phyloP scores from a whole-genome alignment of 2,329 filamentous ascomycete species.

The Diaporthe amygdali region DNA sequence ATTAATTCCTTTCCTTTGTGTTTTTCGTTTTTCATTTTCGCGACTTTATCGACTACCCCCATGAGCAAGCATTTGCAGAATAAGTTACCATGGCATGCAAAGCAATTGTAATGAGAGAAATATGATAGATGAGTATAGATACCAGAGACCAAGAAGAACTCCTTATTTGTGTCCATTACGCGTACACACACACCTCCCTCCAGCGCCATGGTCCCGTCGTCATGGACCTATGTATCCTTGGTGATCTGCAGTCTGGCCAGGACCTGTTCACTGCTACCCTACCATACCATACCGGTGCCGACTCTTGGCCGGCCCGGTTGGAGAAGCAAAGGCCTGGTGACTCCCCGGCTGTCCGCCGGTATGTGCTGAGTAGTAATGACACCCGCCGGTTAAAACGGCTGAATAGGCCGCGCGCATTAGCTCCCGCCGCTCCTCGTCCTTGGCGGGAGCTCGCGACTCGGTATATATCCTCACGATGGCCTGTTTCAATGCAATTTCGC shows the following conservation, averaged over 20 bases:
- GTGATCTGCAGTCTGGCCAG: neutral
- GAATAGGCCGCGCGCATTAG: slow-evolving; percentile 10
- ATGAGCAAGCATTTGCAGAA: neutral
- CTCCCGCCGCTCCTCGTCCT: slow-evolving; percentile 3
- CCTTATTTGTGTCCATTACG: neutral
- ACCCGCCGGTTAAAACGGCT: slow-evolving; percentile 21
- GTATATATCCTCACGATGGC: slow-evolving; percentile 6
- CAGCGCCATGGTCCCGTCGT: neutral
- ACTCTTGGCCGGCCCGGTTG: neutral
- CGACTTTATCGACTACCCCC: neutral
- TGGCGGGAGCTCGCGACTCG: neutral
- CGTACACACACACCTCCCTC: neutral
- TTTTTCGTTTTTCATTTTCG: neutral
- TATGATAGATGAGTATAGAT: slow-evolving; percentile 1
- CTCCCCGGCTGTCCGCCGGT: neutral
- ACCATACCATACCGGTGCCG: neutral
- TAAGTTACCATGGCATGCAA: neutral
- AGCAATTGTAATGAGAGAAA: slow-evolving; percentile 6
- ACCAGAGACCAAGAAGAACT: neutral
- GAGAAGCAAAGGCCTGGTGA: too few species aligned
- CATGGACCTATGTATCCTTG: neutral
- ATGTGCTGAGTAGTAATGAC: neutral
- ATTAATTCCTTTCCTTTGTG: neutral
- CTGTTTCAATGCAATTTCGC: neutral
- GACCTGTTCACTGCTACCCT: neutral